Evolutionary conservation across 495 filamentous ascomycete genomes (phyloP).

Genomic region (Penicillium daleae): DNA sequence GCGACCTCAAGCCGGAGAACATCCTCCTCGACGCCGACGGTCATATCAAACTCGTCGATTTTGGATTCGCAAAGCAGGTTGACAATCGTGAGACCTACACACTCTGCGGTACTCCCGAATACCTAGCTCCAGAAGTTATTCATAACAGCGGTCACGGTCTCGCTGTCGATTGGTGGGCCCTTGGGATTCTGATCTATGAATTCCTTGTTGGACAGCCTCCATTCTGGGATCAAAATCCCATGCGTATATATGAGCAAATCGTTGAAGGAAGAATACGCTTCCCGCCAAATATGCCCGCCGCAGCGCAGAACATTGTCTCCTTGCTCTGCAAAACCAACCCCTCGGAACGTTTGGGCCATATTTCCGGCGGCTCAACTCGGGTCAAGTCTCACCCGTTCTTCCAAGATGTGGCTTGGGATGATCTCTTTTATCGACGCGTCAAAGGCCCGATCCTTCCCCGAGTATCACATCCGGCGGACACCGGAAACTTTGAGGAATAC

Average conservation of each 20-base stretch:
- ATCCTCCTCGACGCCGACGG: slow-evolving; percentile 89
- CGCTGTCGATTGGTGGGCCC: slow-evolving; percentile 99
- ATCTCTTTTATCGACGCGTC: slow-evolving; percentile 68
- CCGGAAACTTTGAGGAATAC: slow-evolving; percentile 90
- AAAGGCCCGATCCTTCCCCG: slow-evolving; percentile 87
- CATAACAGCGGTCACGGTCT: slow-evolving; percentile 92
- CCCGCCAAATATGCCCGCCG: slow-evolving; percentile 61
- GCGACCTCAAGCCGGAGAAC: slow-evolving; percentile 96
- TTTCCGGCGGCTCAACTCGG: slow-evolving; percentile 76
- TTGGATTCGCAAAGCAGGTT: slow-evolving; percentile 87
- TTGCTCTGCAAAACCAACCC: slow-evolving; percentile 89
- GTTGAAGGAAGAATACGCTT: slow-evolving; percentile 47
- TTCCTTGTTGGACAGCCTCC: slow-evolving; percentile 95
- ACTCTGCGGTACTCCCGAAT: slow-evolving; percentile 94
- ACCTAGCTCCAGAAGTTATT: slow-evolving; percentile 95
- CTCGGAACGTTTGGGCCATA: slow-evolving; percentile 84
- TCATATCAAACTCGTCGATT: slow-evolving; percentile 97
- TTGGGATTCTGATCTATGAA: slow-evolving; percentile 95
- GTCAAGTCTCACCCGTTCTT: slow-evolving; percentile 94
- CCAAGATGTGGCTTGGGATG: slow-evolving; percentile 80
- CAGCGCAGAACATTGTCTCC: slow-evolving; percentile 82
- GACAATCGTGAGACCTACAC: slow-evolving; percentile 82
- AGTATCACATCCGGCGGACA: slow-evolving; percentile 78
- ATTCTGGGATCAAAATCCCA: slow-evolving; percentile 95
- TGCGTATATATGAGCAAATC: slow-evolving; percentile 87